Base-by-base conservation (phyloP, 148 eudicot species). In the Tetragonia tetragonoides region DNA sequence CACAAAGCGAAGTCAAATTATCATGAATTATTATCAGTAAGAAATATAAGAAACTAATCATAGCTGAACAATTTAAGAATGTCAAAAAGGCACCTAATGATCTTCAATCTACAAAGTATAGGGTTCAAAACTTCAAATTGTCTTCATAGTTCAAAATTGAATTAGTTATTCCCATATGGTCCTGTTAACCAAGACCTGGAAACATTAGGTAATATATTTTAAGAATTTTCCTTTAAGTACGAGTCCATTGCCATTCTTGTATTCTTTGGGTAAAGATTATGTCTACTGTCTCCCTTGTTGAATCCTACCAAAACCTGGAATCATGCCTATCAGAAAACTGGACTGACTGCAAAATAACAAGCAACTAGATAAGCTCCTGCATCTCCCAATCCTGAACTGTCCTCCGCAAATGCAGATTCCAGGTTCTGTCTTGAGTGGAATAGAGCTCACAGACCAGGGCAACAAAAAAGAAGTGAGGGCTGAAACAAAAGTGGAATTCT, bases 1-100 rank as follows among this genome's bases (percentile, higher is more conserved):
- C n/a, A 75, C 63, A 18, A 76, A 49, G 23, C 44, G 6, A 40
- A 78, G 73, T 81, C 60, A 70, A 59, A 34, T 44, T 46, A 62
- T 38, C 14, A 72, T 16, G 3, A 40, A 56, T 46, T 47, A 67
- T 18, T 38, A 62, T 56, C 64, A 47, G 60, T 78, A 75, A 7
- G 38, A 64, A 66, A 39, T 3, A 62, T 17, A 3, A 10, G 28
- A 5, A 17, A 60, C 2, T 8, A 17, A 60, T 2, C 5, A 60
- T 60, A 60, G 64, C 28, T 28, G 21, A 34, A 20, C 53, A 42
- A 0, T n/a, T 42, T 44, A 68, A 41, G 7, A n/a, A 20, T 7
- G 64, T 60, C 64, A 60, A 60, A 16, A 5, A 60, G 64, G n/a
- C n/a, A 60, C 8, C 21, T 0, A 17, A 60, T 60, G 28, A 28